Evolutionary conservation across 2,329 filamentous ascomycete genomes (phyloP), one percentile per base, ranked within the genome.

Genomic region (Pezicula neosporulosa): DNA sequence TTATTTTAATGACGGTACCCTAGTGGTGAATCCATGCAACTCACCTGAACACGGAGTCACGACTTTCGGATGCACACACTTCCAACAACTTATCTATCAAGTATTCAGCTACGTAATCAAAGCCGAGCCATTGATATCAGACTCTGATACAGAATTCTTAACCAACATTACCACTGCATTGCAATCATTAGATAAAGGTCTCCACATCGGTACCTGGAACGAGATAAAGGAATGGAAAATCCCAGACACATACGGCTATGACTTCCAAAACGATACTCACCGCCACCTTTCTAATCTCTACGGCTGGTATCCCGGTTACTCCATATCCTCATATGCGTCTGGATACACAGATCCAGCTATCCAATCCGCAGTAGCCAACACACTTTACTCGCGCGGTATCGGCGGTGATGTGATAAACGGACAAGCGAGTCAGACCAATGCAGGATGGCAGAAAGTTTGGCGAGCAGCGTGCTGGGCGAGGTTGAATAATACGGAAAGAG

Each of bases 381-480:
- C 74, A 0, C 68, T 83, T 0, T 60, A 68, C 8, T 67, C 71
- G 1, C 73, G 78, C 8, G 78, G 77, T 0, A 58, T 65, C 2
- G 77, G 78, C 2, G 73, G 72, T 21, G 70, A 63, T 0, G 56
- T 59, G 1, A 78, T 30, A 30, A 30, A 30, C 9, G 28, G 28
- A 7, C 28, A 30, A 9, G 28, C 28, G 6, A 30, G 28, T 7
- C 28, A 82, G 47, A 71, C 75, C 1, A 77, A 83, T 55, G 70
- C 78, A 0, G 80, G 79, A 0, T 83, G 80, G 80, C 77, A 71
- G 16, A 83, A 83, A 54, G 74, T 82, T 1, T 82, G 80, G 80
- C 73, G 80, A 0, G 63, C 73, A 0, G 78, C 80, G 0, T 81
- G 77, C 62, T 83, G 79, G 78, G 77, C 78, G 0, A 64, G 76